phyloP scores from a whole-genome alignment of 2,329 filamentous ascomycete genomes.

The Lachnellula willkommii region DNA sequence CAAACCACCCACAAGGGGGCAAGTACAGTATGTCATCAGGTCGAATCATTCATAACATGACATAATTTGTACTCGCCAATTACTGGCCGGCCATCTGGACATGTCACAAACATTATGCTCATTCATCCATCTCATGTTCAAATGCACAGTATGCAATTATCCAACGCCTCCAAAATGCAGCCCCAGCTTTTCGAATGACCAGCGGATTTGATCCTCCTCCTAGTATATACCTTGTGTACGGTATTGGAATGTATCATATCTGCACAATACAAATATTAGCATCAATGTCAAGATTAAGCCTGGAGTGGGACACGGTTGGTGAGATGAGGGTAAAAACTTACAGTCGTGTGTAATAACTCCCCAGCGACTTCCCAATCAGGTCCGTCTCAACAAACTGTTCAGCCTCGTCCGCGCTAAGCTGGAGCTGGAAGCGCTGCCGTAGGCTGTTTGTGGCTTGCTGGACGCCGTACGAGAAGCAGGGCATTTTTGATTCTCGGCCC shows the following conservation, averaged over 20 bases:
- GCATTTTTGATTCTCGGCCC: conserved; percentile 79
- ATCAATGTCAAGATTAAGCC: neutral
- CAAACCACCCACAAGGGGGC: no score
- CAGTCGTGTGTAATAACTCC: conserved; percentile 83
- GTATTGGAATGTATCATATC: conserved; percentile 83
- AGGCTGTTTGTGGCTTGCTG: conserved; percentile 63
- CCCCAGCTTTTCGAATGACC: conserved; percentile 1
- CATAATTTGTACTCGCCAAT: neutral
- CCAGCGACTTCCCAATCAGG: conserved; percentile 72
- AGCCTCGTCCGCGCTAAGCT: conserved; percentile 76
- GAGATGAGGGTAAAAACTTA: conserved; percentile 41
- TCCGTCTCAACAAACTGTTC: conserved; percentile 77
- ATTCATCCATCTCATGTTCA: conserved; percentile 4
- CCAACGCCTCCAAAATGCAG: conserved; percentile 14
- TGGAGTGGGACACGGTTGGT: neutral
- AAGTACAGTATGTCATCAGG: no score
- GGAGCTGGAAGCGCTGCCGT: conserved; percentile 71
- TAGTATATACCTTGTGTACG: conserved; percentile 83
- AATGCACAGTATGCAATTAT: conserved; percentile 18
- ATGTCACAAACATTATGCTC: neutral
- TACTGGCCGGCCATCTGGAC: neutral
- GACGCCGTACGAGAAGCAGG: conserved; percentile 73
- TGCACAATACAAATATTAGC: conserved; percentile 31
- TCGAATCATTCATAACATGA: neutral
- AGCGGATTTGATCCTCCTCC: conserved; percentile 4